Evolutionary conservation across 192 early-diverging fungal genomes (phyloP).

Genomic region (Podila minutissima): DNA sequence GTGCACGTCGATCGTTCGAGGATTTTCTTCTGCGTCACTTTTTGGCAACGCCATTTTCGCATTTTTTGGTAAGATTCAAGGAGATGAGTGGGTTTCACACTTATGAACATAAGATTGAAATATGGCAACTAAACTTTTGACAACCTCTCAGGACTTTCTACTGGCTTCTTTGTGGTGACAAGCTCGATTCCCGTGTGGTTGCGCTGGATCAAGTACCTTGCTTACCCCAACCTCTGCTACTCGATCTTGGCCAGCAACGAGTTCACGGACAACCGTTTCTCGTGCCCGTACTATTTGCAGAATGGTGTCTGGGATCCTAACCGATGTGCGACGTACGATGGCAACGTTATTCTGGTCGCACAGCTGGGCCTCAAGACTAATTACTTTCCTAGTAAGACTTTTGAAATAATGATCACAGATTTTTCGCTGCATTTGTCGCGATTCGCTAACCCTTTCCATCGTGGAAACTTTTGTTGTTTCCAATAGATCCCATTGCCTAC

Average conservation of each 20-base stretch:
- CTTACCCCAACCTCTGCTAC: constrained; percentile 32
- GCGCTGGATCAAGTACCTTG: constrained; percentile 42
- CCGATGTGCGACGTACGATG: constrained; percentile 27
- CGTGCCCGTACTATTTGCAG: constrained; percentile 11
- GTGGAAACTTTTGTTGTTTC: neutral
- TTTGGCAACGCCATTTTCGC: constrained; percentile 48
- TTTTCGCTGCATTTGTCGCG: neutral
- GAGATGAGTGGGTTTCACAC: neutral
- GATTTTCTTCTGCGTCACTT: constrained; percentile 37
- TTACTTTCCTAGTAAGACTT: constrained; percentile 24
- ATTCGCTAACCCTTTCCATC: neutral
- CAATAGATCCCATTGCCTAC: constrained; percentile 22
- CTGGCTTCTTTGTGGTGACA: constrained; percentile 43
- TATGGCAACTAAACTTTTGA: neutral
- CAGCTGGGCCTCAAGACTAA: constrained; percentile 23
- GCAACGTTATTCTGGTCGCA: constrained; percentile 15
- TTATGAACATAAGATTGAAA: neutral
- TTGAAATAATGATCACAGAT: neutral
- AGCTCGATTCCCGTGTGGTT: constrained; percentile 45
- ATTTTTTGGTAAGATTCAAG: constrained; percentile 27
- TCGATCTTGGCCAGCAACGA: constrained; percentile 46
- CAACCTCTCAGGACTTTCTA: constrained; percentile 22
- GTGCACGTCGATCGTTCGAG: constrained; percentile 31
- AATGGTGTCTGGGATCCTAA: constrained; percentile 27
- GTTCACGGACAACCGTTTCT: constrained; percentile 27